phyloP scores from a whole-genome alignment of 2,329 filamentous ascomycete genomes.

The Colletotrichum ledebouriae region DNA sequence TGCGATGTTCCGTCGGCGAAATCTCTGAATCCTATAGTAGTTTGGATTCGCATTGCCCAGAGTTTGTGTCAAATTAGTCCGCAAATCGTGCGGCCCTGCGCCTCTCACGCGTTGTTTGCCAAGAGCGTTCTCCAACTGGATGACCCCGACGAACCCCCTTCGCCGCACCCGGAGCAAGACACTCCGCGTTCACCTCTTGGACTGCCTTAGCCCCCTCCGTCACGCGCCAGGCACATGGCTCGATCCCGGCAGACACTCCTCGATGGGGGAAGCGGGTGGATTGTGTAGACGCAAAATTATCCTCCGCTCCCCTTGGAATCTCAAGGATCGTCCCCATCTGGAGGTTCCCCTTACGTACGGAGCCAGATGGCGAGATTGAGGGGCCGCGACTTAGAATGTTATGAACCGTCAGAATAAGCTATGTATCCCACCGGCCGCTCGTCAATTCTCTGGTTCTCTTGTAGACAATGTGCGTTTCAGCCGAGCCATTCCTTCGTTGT shows the following conservation, averaged over 20 bases:
- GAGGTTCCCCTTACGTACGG: not conserved
- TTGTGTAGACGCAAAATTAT: slow-evolving; percentile 30
- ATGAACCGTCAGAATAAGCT: not conserved
- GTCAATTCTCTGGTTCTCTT: not conserved
- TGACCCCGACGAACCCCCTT: slow-evolving; percentile 9
- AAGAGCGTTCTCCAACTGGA: not conserved
- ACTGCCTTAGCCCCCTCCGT: slow-evolving; percentile 23
- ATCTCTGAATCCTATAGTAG: not conserved
- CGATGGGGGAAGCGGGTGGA: slow-evolving; percentile 14
- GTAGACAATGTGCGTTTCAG: not conserved
- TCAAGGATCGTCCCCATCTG: slow-evolving; percentile 5
- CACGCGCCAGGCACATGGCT: slow-evolving; percentile 10
- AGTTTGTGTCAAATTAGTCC: not conserved
- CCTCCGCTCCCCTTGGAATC: slow-evolving; percentile 27
- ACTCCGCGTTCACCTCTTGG: slow-evolving; percentile 23
- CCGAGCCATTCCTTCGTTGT: slow-evolving; percentile 1
- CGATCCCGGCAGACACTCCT: slow-evolving; percentile 4
- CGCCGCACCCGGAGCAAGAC: slow-evolving; percentile 29
- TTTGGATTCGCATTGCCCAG: not conserved
- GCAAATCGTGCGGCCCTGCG: slow-evolving; percentile 6
- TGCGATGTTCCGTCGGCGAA: not conserved
- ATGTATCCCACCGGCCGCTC: slow-evolving; percentile 14
- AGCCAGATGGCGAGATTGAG: slow-evolving; percentile 26
- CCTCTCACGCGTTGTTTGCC: not conserved
- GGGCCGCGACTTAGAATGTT: not conserved